Conservation (phyloP, 179 eudicot species). For the Camellia oleifera region DNA sequence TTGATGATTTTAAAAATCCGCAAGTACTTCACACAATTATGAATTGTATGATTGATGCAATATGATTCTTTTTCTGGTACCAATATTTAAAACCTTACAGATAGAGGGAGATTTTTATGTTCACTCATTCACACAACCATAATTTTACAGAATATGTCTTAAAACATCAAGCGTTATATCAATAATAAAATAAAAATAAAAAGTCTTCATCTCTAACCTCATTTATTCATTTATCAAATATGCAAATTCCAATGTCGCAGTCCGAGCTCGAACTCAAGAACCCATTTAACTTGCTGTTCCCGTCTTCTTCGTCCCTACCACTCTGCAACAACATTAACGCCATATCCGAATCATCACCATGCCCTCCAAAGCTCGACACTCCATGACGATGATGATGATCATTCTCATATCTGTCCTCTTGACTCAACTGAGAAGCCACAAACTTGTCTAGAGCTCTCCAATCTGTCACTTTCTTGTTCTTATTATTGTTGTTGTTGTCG, state of each 20-base stretch:
- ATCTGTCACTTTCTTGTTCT: conserved; percentile 49
- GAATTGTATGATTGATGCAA: too few species aligned
- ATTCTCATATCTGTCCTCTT: conserved; percentile 33
- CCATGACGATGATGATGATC: conserved; percentile 17
- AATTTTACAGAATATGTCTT: conserved; percentile 13
- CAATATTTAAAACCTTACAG: too few species aligned
- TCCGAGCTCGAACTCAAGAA: conserved; percentile 46
- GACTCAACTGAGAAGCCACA: conserved; percentile 92
- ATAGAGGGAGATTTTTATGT: neutral
- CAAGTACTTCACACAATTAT: too few species aligned
- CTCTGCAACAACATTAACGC: conserved; percentile 55
- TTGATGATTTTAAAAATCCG: too few species aligned
- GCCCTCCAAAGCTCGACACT: conserved; percentile 26
- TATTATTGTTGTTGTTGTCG: neutral
- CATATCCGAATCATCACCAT: conserved; percentile 26
- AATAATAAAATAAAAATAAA: neutral
- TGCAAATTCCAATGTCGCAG: conserved; percentile 61
- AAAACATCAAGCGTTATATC: neutral
- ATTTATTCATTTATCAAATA: conserved; percentile 45
- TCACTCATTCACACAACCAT: conserved; percentile 14
- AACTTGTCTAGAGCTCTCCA: conserved; percentile 92
- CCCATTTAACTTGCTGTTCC: conserved; percentile 27
- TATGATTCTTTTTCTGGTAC: too few species aligned
- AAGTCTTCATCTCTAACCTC: neutral
- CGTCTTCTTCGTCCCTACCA: conserved; percentile 30